Conservation (phyloP, 73 alveolate genomes). For the Durusdinium trenchii region DNA sequence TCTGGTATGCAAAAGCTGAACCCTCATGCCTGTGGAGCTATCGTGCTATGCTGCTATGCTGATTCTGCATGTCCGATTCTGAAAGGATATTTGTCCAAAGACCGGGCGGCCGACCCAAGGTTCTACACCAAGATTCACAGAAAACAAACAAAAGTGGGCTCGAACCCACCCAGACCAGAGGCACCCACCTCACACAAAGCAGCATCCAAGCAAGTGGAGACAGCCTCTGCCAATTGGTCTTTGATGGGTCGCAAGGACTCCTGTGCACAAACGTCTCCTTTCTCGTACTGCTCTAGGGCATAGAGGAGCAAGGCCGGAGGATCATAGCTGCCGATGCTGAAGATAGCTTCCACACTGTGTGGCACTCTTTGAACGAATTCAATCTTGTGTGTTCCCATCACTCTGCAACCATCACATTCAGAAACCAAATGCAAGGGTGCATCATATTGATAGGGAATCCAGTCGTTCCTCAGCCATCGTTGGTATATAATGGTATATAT, state of each 20-base stretch:
- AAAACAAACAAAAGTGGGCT: background rate
- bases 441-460: conserved; percentile 91
- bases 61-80: background rate
- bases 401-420: conserved; percentile 89
- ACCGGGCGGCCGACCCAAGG: background rate
- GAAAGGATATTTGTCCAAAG: background rate
- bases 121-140: background rate
- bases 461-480: conserved; percentile 78
- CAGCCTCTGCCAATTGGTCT: conserved; percentile 74
- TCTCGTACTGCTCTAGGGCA: conserved; percentile 75
- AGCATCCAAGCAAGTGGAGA: conserved; percentile 53
- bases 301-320: conserved; percentile 89
- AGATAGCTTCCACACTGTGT: conserved; percentile 59
- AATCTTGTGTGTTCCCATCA: conserved; percentile 72
- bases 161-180: background rate
- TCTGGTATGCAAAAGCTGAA: too few species aligned
- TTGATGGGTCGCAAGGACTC: conserved; percentile 83
- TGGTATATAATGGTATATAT: too few species aligned
- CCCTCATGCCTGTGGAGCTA: too few species aligned
- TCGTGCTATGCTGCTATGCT: background rate
- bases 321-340: conserved; percentile 95
- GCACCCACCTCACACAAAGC: conserved; percentile 55
- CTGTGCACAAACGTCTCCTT: conserved; percentile 91
- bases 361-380: conserved; percentile 91
- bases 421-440: conserved; percentile 82